These are phyloP conservation scores for Exserohilum turcica DNA, from an alignment of 2,329 filamentous ascomycete genomes.

Conservation along the genomic window DNA sequence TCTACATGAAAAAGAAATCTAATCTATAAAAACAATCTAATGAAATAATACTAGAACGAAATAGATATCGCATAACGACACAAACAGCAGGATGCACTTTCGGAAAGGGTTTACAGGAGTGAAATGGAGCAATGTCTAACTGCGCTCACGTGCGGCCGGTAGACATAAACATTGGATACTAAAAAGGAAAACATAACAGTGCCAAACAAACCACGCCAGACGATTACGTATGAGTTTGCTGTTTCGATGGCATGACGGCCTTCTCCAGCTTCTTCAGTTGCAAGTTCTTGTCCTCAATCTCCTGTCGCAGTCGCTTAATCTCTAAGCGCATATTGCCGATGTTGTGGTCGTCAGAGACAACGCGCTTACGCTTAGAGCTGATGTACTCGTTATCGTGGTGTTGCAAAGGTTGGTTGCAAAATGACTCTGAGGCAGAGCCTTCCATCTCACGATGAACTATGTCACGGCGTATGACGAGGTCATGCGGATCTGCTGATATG, in stretches of 20 bases:
- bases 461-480: slow-evolving; percentile 38
- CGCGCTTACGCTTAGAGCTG: slow-evolving; percentile 41
- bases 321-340: slow-evolving; percentile 47
- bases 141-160: too few relatives aligned
- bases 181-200: too few relatives aligned
- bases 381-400: slow-evolving; percentile 33
- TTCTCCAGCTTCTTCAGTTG: slow-evolving; percentile 44
- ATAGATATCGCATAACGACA: too few relatives aligned
- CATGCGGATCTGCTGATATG: slow-evolving; percentile 43
- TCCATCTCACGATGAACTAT: slow-evolving; percentile 23
- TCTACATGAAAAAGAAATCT: too few relatives aligned
- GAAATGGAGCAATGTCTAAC: too few relatives aligned
- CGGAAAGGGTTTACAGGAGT: too few relatives aligned
- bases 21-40: too few relatives aligned
- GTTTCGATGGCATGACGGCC: slow-evolving; percentile 43
- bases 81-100: too few relatives aligned
- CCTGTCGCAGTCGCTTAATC: slow-evolving; percentile 48
- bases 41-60: too few relatives aligned
- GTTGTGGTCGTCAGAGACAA: slow-evolving; percentile 32
- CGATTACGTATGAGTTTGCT: too few relatives aligned
- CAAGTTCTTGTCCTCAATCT: slow-evolving; percentile 51
- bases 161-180: too few relatives aligned
- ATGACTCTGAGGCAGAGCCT: slow-evolving; percentile 29
- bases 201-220: too few relatives aligned
- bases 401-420: slow-evolving; percentile 30